Evolutionary conservation across 1,284 basidiomycete genomes (phyloP).

Genomic region (Polyporus tsugae): DNA sequence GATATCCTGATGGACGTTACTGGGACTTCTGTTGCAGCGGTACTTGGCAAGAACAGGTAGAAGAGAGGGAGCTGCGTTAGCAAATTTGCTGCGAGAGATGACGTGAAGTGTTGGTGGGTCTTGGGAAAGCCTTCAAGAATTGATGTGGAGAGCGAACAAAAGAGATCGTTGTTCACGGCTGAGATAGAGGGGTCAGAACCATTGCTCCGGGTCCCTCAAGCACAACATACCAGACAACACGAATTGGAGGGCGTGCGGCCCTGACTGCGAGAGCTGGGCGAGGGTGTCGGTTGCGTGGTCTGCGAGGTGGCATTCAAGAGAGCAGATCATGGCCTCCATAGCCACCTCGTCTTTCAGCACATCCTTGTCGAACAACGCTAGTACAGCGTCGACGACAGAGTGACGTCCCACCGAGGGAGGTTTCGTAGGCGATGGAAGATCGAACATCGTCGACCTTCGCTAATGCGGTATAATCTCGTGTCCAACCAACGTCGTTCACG

Average conservation of each 20-base stretch:
- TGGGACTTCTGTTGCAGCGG: neutral
- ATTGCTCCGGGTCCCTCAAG: no score
- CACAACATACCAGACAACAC: conserved; percentile 1
- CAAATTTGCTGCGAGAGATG: neutral
- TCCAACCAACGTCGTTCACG: neutral
- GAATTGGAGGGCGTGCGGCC: neutral
- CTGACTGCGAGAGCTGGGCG: neutral
- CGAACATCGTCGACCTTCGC: neutral
- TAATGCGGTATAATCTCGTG: neutral
- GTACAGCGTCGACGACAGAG: conserved; percentile 5
- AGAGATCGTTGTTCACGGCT: neutral
- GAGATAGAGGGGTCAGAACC: neutral
- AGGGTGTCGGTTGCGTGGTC: neutral
- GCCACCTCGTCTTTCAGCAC: neutral
- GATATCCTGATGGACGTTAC: neutral
- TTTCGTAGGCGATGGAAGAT: neutral
- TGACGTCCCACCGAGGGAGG: neutral
- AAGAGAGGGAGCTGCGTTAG: conserved; percentile 3
- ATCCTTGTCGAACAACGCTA: conserved; percentile 3
- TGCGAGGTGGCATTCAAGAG: neutral
- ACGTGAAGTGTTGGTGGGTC: neutral
- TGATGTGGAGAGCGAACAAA: neutral
- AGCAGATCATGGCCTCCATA: neutral
- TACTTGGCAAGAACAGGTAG: conserved; percentile 1
- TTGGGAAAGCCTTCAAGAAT: neutral